Evolutionary conservation across 495 filamentous ascomycete species (phyloP).

Genomic region (Lepidopterella palustris): DNA sequence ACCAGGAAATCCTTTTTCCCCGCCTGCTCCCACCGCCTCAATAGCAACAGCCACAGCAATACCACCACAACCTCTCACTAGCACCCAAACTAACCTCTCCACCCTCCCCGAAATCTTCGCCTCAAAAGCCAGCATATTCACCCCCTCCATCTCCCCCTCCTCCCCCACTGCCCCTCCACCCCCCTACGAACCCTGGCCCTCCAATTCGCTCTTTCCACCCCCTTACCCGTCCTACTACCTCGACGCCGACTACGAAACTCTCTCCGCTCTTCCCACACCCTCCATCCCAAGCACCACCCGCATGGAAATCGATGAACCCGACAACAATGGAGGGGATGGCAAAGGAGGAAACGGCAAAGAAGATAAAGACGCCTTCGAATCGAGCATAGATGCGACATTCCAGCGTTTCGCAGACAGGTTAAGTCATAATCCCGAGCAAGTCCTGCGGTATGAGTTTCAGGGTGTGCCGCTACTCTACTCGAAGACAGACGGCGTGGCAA

Average conservation of each 20-base stretch:
- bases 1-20: slow-evolving; percentile 44
- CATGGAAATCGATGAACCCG: slow-evolving; percentile 52
- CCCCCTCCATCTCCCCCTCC: slow-evolving; percentile 37
- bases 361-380: slow-evolving; percentile 78
- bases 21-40: slow-evolving; percentile 35
- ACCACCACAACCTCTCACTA: slow-evolving; percentile 34
- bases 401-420: slow-evolving; percentile 85
- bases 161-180: slow-evolving; percentile 27
- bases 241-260: slow-evolving; percentile 87
- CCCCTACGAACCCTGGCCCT: slow-evolving; percentile 65
- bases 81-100: slow-evolving; percentile 27
- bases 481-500: slow-evolving; percentile 66
- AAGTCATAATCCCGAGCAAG: slow-evolving; percentile 87
- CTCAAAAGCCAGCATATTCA: slow-evolving; percentile 51
- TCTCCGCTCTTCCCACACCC: slow-evolving; percentile 48
- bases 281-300: slow-evolving; percentile 40
- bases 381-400: slow-evolving; percentile 77
- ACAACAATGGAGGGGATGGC: slow-evolving; percentile 26
- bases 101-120: slow-evolving; percentile 68
- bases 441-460: slow-evolving; percentile 83
- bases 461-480: slow-evolving; percentile 78
- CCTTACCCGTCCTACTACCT: slow-evolving; percentile 74
- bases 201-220: slow-evolving; percentile 52
- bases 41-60: slow-evolving; percentile 51
- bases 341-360: slow-evolving; percentile 53